These are phyloP conservation scores for Arthrobotrys megalospora DNA, from an alignment of 2,329 filamentous ascomycete species.

Conservation along the genomic window DNA sequence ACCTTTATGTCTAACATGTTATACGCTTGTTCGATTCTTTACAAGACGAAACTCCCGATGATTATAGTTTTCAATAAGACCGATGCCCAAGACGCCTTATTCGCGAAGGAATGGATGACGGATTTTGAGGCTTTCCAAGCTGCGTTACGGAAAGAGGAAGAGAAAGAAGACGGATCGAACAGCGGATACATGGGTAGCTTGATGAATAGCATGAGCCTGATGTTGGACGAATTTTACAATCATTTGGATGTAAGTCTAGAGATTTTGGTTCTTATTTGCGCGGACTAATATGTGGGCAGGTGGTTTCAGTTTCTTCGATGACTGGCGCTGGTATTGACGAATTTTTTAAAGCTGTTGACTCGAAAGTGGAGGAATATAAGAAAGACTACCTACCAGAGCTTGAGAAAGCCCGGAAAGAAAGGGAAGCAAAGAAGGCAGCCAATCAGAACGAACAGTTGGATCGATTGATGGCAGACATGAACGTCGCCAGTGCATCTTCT, in stretches of 20 bases:
- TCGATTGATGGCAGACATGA: conserved; percentile 96
- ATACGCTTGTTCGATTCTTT: conserved; percentile 97
- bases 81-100: conserved; percentile 89
- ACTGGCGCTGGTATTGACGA: conserved; percentile 91
- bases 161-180: conserved; percentile 74
- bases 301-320: conserved; percentile 94
- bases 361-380: conserved; percentile 90
- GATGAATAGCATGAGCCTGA: conserved; percentile 96
- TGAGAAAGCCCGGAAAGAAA: conserved; percentile 80
- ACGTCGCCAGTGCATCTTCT: conserved; percentile 69
- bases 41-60: conserved; percentile 99
- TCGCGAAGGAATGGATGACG: conserved; percentile 99
- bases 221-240: conserved; percentile 97
- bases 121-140: conserved; percentile 97
- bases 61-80: conserved; percentile 99
- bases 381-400: conserved; percentile 93
- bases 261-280: background rate
- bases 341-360: conserved; percentile 90
- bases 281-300: conserved; percentile 21
- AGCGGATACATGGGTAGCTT: conserved; percentile 97
- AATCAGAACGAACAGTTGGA: conserved; percentile 85
- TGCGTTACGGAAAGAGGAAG: conserved; percentile 85
- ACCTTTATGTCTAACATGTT: conserved; percentile 99
- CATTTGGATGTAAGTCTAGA: conserved; percentile 77
- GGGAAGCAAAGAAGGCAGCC: conserved; percentile 79